phyloP scores from a whole-genome alignment of 2,329 filamentous ascomycete species.

The Diaporthe ilicicola region DNA sequence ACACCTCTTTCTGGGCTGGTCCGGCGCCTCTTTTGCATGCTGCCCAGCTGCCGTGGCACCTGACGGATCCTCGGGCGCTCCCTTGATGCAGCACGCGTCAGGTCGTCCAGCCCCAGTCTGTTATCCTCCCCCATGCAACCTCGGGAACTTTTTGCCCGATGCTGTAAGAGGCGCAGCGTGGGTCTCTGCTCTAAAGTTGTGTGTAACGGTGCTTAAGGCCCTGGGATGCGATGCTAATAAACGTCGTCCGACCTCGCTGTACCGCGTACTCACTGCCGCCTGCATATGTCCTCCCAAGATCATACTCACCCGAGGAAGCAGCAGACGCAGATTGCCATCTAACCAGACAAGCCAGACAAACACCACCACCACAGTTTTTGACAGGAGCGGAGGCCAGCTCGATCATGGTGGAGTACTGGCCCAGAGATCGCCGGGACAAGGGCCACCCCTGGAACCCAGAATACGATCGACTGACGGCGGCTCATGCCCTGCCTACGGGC shows the following conservation, averaged over 20 bases:
- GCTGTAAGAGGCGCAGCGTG: slow-evolving; percentile 12
- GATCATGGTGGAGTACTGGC: not conserved
- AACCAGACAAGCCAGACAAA: not conserved
- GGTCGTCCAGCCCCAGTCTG: slow-evolving; percentile 12
- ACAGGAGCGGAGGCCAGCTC: not conserved
- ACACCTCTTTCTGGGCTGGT: not conserved
- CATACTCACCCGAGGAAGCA: not conserved
- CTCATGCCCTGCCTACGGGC: not conserved
- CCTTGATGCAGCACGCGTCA: slow-evolving; percentile 12
- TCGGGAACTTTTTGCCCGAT: slow-evolving; percentile 26
- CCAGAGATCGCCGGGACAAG: slow-evolving; percentile 14
- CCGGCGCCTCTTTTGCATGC: not conserved
- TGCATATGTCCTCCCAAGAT: not conserved
- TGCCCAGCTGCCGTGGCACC: slow-evolving; percentile 19
- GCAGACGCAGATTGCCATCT: not conserved
- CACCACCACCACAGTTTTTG: not conserved
- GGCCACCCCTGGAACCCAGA: not conserved
- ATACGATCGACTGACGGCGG: slow-evolving; percentile 16
- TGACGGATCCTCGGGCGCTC: slow-evolving; percentile 25
- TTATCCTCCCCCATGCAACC: not conserved
- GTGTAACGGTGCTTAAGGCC: not conserved
- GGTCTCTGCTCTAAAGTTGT: not conserved
- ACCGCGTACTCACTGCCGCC: not conserved
- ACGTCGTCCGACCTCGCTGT: slow-evolving; percentile 23
- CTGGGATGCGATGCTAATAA: not conserved